Percentiles rank a stretch among this genome's conserved stretches.
phyloP scores from a whole-genome alignment of 192 early-diverging fungal genomes.

The Podila epicladia region DNA sequence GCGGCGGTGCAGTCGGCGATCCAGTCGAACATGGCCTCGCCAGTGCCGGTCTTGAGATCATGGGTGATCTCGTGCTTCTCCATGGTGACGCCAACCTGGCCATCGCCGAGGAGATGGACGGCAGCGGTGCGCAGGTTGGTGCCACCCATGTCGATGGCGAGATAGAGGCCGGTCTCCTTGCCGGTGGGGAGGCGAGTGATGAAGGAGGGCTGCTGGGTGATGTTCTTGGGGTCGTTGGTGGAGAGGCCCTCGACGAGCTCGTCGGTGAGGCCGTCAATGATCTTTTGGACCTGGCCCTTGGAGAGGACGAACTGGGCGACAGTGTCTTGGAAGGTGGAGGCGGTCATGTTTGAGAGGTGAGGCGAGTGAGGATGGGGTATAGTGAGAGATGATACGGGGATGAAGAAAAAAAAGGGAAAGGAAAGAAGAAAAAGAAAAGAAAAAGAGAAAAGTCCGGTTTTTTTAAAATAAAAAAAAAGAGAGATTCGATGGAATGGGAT shows the following conservation, averaged over 20 bases:
- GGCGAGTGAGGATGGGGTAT: background rate
- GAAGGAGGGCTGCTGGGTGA: slow-evolving; percentile 93
- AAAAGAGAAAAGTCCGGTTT: background rate
- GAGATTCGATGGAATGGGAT: too few species aligned
- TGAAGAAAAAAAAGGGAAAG: background rate
- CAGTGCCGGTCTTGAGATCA: slow-evolving; percentile 82
- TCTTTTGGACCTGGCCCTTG: slow-evolving; percentile 49
- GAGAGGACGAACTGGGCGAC: slow-evolving; percentile 44
- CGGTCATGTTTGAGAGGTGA: slow-evolving; percentile 18
- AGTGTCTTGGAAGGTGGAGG: slow-evolving; percentile 43
- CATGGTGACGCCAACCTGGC: slow-evolving; percentile 70
- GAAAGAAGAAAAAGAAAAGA: background rate
- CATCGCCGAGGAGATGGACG: slow-evolving; percentile 83
- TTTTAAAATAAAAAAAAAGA: too few species aligned
- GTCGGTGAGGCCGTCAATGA: slow-evolving; percentile 45
- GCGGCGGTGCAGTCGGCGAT: slow-evolving; percentile 72
- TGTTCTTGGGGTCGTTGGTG: slow-evolving; percentile 56
- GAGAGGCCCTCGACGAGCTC: slow-evolving; percentile 55
- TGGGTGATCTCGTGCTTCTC: slow-evolving; percentile 80
- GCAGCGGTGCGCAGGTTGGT: slow-evolving; percentile 93
- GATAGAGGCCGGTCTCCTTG: slow-evolving; percentile 85
- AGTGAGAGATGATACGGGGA: background rate
- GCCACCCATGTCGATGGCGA: slow-evolving; percentile 95
- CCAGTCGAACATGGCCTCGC: slow-evolving; percentile 82
- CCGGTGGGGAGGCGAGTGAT: slow-evolving; percentile 85